phyloP scores from a whole-genome alignment of 805 yeast genomes.

The Saturnispora saitoi region DNA sequence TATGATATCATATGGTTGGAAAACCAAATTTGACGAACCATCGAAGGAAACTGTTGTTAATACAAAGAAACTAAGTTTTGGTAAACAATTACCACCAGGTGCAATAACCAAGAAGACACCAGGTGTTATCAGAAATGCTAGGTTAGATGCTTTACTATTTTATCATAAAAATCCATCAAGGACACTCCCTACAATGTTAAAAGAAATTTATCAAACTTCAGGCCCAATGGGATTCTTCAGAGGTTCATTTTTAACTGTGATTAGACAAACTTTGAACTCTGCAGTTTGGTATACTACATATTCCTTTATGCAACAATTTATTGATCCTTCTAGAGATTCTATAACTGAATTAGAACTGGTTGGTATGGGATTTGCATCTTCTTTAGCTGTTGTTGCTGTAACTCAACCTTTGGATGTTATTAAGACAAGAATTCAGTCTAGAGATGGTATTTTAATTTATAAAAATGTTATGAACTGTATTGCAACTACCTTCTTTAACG shows the following conservation, averaged over 20 bases:
- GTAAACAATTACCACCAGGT: slow-evolving; percentile 10
- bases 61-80: slow-evolving; percentile 3
- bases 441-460: slow-evolving; percentile 50
- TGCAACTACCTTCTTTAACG: slow-evolving; percentile 39
- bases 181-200: slow-evolving; percentile 42
- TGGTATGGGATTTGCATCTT: slow-evolving; percentile 51
- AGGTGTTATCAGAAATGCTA: slow-evolving; percentile 1
- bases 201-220: slow-evolving; percentile 61
- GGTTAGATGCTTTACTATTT: slow-evolving; percentile 17
- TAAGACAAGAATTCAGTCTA: slow-evolving; percentile 80
- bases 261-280: slow-evolving; percentile 72
- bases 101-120: neutral
- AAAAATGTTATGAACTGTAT: slow-evolving; percentile 53
- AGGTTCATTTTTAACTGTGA: slow-evolving; percentile 75
- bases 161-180: slow-evolving; percentile 49
- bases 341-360: slow-evolving; percentile 31
- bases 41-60: neutral
- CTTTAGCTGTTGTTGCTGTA: slow-evolving; percentile 60
- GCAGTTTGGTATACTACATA: slow-evolving; percentile 80
- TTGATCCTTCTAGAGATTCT: slow-evolving; percentile 45
- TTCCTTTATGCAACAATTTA: slow-evolving; percentile 63
- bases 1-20: slow-evolving; percentile 26
- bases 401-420: slow-evolving; percentile 89
- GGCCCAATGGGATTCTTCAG: slow-evolving; percentile 75
- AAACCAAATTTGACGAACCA: slow-evolving; percentile 14